Conservation (phyloP, 108 stramenopile genomes). For the Aurantiochytrium sp. region DNA sequence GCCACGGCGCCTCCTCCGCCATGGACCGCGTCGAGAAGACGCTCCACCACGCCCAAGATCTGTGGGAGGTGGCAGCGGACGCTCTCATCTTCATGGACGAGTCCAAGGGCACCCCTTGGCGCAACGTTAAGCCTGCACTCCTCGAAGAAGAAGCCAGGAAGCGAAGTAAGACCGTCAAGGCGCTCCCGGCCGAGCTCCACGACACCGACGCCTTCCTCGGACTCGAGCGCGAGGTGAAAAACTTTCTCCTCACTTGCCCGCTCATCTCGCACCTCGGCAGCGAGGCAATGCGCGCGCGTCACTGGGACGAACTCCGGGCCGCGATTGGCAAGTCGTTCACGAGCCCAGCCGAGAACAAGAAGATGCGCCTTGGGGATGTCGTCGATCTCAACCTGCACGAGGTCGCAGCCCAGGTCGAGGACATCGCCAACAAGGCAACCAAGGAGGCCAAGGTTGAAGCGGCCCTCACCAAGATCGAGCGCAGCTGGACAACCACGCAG, state of each 20-base stretch:
- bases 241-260: conserved; percentile 72
- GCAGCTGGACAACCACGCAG: conserved; percentile 61
- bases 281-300: conserved; percentile 69
- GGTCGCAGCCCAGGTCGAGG: conserved; percentile 68
- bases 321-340: conserved; percentile 56
- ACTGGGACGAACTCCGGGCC: conserved; percentile 63
- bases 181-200: background rate
- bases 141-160: conserved; percentile 67
- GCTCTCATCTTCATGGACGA: conserved; percentile 53
- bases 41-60: conserved; percentile 49
- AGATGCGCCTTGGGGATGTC: conserved; percentile 57
- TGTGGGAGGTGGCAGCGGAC: conserved; percentile 63
- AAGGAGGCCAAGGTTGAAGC: conserved; percentile 78
- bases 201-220: conserved; percentile 50
- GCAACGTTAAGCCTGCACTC: conserved; percentile 56
- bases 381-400: conserved; percentile 65
- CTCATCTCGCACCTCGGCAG: conserved; percentile 60
- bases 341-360: conserved; percentile 64
- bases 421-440: conserved; percentile 69
- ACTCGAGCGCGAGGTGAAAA: conserved; percentile 61
- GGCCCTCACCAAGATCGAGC: conserved; percentile 55
- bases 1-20: conserved; percentile 45
- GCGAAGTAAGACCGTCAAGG: conserved; percentile 56
- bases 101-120: conserved; percentile 60
- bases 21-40: conserved; percentile 40